phyloP scores from a whole-genome alignment of 768 basidiomycete genomes.

The Boletus reticulatus region DNA sequence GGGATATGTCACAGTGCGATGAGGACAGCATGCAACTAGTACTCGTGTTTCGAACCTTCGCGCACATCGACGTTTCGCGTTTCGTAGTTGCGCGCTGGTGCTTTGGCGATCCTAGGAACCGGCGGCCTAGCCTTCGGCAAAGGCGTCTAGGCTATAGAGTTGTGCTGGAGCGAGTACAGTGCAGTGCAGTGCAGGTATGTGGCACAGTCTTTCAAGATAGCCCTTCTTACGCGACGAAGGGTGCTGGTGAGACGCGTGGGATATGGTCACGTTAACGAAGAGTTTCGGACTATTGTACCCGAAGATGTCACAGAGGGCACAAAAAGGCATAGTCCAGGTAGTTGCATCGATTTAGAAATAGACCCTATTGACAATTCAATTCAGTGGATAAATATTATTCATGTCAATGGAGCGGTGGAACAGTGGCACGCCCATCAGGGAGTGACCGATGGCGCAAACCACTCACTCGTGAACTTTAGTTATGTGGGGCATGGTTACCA shows the following conservation, averaged over 20 bases:
- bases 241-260: background rate
- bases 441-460: background rate
- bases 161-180: background rate
- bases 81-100: background rate
- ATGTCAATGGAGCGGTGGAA: slow-evolving; percentile 10
- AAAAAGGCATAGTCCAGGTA: background rate
- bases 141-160: background rate
- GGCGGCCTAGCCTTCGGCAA: too few species aligned
- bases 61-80: background rate
- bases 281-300: too few species aligned
- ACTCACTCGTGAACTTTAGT: background rate
- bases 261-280: background rate
- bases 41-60: slow-evolving; percentile 1
- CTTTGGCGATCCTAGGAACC: slow-evolving; percentile 1
- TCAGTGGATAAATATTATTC: background rate
- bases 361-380: background rate
- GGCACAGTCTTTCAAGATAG: background rate
- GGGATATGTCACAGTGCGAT: too few species aligned
- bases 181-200: slow-evolving; percentile 12
- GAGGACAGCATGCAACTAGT: too few species aligned
- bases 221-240: slow-evolving; percentile 7
- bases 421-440: slow-evolving; percentile 1
- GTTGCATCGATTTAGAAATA: too few species aligned
- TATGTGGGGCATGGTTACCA: background rate
- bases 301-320: background rate